These are phyloP conservation scores for Aaosphaeria pasadenensis DNA, from an alignment of 2,329 filamentous ascomycete species.

Conservation along the genomic window DNA sequence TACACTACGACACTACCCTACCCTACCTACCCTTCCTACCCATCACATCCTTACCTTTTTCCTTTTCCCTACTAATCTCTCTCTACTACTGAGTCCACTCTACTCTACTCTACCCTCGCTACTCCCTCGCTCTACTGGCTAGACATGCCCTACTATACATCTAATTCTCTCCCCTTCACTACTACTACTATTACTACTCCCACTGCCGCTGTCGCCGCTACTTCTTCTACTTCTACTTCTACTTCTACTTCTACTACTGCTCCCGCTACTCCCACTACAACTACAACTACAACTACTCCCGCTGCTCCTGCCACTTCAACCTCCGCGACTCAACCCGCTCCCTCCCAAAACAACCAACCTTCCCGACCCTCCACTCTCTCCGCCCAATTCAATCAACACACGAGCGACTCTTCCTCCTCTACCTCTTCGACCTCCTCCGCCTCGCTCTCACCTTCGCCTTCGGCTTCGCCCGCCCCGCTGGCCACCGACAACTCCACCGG, in stretches of 20 bases:
- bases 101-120: background rate
- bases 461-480: no score
- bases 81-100: no score
- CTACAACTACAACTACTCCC: background rate
- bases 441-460: conserved; percentile 9
- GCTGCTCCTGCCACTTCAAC: background rate
- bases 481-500: no score
- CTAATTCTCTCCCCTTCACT: background rate
- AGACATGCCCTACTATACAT: background rate
- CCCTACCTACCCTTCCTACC: no score
- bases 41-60: no score
- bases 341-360: conserved; percentile 20
- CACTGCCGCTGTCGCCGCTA: conserved; percentile 1
- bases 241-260: background rate
- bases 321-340: conserved; percentile 9
- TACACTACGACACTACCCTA: no score
- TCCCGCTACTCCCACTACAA: conserved; percentile 6
- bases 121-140: background rate
- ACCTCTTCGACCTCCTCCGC: conserved; percentile 13
- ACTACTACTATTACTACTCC: background rate
- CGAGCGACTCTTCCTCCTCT: background rate
- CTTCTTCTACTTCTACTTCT: background rate
- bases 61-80: no score
- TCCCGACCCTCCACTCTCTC: conserved; percentile 7
- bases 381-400: background rate